These are phyloP conservation scores for Prunus yedoensis DNA, from an alignment of 331 rosid species.

Conservation along the genomic window DNA sequence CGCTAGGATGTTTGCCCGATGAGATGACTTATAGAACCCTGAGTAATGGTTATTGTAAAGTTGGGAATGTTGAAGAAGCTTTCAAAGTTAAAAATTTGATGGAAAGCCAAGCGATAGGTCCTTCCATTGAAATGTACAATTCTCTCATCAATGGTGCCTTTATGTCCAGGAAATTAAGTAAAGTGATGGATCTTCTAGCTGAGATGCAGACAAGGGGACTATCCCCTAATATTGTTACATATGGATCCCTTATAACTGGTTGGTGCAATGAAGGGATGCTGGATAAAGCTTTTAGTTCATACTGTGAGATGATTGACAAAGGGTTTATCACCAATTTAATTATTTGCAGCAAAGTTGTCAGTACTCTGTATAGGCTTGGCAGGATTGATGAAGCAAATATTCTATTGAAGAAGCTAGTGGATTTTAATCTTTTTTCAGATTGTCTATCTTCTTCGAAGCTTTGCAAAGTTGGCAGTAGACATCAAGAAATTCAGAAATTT, in stretches of 20 bases:
- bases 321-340: conserved; percentile 59
- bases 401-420: conserved; percentile 62
- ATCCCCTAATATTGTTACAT: conserved; percentile 61
- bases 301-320: conserved; percentile 64
- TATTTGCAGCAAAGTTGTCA: conserved; percentile 70
- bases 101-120: conserved; percentile 45
- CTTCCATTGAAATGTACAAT: conserved; percentile 80
- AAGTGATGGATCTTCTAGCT: conserved; percentile 45
- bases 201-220: conserved; percentile 68
- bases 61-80: conserved; percentile 57
- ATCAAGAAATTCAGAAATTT: conserved; percentile 48
- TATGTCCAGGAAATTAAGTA: conserved; percentile 44
- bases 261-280: conserved; percentile 78
- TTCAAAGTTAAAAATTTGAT: conserved; percentile 54
- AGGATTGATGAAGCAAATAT: conserved; percentile 64
- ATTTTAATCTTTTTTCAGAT: conserved; percentile 46
- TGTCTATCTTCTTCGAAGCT: conserved; percentile 29
- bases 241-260: conserved; percentile 78
- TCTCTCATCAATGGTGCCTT: conserved; percentile 71
- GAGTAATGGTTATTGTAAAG: conserved; percentile 68
- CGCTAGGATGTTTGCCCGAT: conserved; percentile 65
- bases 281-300: conserved; percentile 59
- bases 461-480: conserved; percentile 22
- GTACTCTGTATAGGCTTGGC: conserved; percentile 59
- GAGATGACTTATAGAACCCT: conserved; percentile 70